A percentile compares a stretch with the other conserved stretches of the same genome.
These are phyloP conservation scores for Dactylella cylindrospora DNA, from an alignment of 2,329 filamentous ascomycete genomes.

Conservation along the genomic window DNA sequence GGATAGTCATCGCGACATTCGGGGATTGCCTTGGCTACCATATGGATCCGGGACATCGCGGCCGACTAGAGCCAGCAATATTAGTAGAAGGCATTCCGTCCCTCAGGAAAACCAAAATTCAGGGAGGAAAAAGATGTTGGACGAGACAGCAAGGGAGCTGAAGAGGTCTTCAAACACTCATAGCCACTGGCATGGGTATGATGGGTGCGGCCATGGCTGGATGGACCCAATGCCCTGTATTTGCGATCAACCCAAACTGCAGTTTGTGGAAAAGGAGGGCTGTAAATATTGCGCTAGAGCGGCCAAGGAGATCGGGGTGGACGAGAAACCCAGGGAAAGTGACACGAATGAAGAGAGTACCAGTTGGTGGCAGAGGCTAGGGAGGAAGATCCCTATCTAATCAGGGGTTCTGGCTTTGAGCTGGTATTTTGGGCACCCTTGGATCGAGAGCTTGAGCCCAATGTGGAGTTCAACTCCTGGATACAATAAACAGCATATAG, in stretches of 20 bases:
- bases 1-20: background rate
- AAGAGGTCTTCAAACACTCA: too few relatives aligned
- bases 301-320: background rate
- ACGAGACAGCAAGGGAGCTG: too few relatives aligned
- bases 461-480: too few relatives aligned
- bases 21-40: background rate
- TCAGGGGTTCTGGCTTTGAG: background rate
- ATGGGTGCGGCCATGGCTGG: constrained; percentile 10
- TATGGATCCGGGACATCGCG: background rate
- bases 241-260: constrained; percentile 6
- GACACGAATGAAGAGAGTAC: background rate
- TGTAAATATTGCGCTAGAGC: constrained; percentile 4
- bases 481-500: too few relatives aligned
- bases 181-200: constrained; percentile 14
- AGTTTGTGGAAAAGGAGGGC: background rate
- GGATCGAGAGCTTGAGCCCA: constrained; percentile 1
- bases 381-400: constrained; percentile 9
- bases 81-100: background rate
- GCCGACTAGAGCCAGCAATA: background rate
- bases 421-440: too few relatives aligned
- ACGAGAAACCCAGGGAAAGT: background rate
- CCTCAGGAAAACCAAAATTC: background rate
- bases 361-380: constrained; percentile 14
- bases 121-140: too few relatives aligned
- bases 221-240: constrained; percentile 29